These are phyloP conservation scores for Ogataea polymorpha DNA, from an alignment of 805 yeast genomes.

Conservation along the genomic window DNA sequence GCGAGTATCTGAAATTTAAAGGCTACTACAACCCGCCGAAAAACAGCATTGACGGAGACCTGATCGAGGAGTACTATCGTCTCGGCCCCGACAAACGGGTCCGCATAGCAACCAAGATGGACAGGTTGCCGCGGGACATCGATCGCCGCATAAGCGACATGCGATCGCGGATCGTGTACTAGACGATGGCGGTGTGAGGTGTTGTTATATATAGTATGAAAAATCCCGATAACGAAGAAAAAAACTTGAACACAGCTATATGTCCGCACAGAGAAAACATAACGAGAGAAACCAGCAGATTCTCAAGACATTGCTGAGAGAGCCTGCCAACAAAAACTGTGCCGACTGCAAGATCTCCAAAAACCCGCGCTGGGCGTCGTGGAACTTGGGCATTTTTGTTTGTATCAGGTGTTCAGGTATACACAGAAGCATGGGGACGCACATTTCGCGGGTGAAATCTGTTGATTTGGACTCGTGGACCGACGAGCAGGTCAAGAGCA, in stretches of 20 bases:
- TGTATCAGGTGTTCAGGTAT: conserved; percentile 96
- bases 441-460: conserved; percentile 86
- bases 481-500: conserved; percentile 78
- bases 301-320: conserved; percentile 70
- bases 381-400: conserved; percentile 90
- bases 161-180: conserved; percentile 38
- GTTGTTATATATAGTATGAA: not conserved
- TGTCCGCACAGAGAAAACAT: conserved; percentile 18
- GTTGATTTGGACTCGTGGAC: conserved; percentile 97
- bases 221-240: conserved; percentile 1
- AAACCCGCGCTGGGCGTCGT: conserved; percentile 97
- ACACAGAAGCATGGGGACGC: conserved; percentile 94
- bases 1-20: conserved; percentile 66
- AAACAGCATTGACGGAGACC: conserved; percentile 83
- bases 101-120: conserved; percentile 40
- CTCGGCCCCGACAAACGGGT: conserved; percentile 36
- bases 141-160: conserved; percentile 51
- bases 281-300: conserved; percentile 63
- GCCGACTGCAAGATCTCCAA: conserved; percentile 88
- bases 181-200: conserved; percentile 4
- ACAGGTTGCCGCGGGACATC: conserved; percentile 46
- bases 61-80: conserved; percentile 56
- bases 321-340: conserved; percentile 73
- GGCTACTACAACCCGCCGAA: conserved; percentile 80
- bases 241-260: conserved; percentile 4